Percentiles rank a stretch among this genome's conserved stretches.
Conservation (phyloP, 2,329 filamentous ascomycete genomes). For the Purpureocillium lavendulum region DNA sequence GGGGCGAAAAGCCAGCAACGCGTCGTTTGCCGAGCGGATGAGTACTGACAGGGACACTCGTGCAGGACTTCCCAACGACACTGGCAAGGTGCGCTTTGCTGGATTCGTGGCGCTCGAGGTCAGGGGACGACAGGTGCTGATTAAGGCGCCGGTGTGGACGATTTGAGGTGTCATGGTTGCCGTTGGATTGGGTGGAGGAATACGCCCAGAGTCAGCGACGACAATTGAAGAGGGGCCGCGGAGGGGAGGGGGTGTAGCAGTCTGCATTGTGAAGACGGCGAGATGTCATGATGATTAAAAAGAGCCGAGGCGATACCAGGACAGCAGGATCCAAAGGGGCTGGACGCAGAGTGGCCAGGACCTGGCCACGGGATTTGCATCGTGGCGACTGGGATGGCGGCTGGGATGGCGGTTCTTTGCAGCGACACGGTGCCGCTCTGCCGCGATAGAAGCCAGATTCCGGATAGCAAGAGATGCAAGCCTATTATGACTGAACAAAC, state of each 20-base stretch:
- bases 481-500: too few species aligned
- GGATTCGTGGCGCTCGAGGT: constrained; percentile 71
- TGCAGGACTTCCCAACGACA: constrained; percentile 34
- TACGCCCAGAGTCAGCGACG: neutral
- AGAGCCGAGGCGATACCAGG: neutral
- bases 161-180: constrained; percentile 19
- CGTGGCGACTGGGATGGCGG: neutral
- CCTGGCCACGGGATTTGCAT: too few species aligned
- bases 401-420: neutral
- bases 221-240: too few species aligned
- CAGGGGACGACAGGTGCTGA: constrained; percentile 63
- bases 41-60: constrained; percentile 31
- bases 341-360: neutral
- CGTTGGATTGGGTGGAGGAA: neutral
- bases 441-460: neutral
- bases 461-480: neutral
- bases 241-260: too few species aligned
- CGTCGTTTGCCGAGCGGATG: constrained; percentile 16
- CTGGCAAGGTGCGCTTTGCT: constrained; percentile 60
- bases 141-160: constrained; percentile 69
- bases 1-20: constrained; percentile 14
- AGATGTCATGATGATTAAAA: neutral
- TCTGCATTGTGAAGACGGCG: too few species aligned
- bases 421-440: neutral
- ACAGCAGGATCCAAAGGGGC: neutral